phyloP scores from a whole-genome alignment of 495 filamentous ascomycete species.

The Clavariopsis aquatica region DNA sequence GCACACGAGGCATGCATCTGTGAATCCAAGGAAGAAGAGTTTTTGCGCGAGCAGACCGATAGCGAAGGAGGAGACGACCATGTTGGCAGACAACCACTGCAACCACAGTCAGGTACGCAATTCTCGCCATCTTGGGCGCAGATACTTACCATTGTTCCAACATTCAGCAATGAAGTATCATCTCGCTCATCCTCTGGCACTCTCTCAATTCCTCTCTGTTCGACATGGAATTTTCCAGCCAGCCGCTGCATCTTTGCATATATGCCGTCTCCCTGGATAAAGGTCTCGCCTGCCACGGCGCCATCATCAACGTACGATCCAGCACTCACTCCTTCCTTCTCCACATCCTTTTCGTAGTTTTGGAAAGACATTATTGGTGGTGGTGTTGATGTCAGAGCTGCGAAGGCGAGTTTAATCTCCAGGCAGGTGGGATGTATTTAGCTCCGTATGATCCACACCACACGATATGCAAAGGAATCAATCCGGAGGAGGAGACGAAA shows the following conservation, averaged over 20 bases:
- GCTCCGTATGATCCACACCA: not conserved
- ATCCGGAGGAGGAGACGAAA: not conserved
- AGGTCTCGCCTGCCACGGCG: conserved; percentile 62
- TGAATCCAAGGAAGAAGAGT: conserved; percentile 69
- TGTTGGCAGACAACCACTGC: conserved; percentile 82
- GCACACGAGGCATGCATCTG: conserved; percentile 74
- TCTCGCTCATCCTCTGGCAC: conserved; percentile 74
- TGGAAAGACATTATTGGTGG: conserved; percentile 25
- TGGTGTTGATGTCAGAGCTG: conserved; percentile 14
- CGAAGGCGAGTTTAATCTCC: conserved; percentile 24
- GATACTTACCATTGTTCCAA: conserved; percentile 71
- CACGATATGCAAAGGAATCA: not conserved
- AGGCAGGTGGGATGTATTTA: not conserved
- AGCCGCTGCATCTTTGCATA: conserved; percentile 70
- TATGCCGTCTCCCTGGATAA: conserved; percentile 60
- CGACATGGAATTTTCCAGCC: conserved; percentile 69
- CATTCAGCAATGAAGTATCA: conserved; percentile 62
- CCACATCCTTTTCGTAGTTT: conserved; percentile 28
- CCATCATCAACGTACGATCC: conserved; percentile 49
- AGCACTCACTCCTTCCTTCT: conserved; percentile 22
- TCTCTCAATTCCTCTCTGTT: conserved; percentile 79
- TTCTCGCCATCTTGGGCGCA: not conserved
- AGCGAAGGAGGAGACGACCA: conserved; percentile 81
- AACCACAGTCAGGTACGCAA: not conserved
- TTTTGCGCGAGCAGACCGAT: conserved; percentile 72